Conservation (phyloP, 2,329 filamentous ascomycete genomes). For the Cladorrhinum sp. region DNA sequence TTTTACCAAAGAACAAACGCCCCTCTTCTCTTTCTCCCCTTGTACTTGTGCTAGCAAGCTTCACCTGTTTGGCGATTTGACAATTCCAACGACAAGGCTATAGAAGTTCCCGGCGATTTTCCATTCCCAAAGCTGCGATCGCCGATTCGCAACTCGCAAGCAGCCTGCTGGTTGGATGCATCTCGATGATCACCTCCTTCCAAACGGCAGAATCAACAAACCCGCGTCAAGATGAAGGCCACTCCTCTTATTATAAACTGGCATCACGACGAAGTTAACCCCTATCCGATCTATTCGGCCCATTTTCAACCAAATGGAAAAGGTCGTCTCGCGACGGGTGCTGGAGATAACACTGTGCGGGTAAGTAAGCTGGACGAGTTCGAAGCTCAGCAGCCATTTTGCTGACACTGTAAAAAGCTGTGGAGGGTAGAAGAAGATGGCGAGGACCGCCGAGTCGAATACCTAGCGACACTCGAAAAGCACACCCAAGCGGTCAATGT, state of each 20-base stretch:
- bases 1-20: background rate
- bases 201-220: slow-evolving; percentile 13
- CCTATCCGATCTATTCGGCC: slow-evolving; percentile 88
- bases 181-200: slow-evolving; percentile 20
- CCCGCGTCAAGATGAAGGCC: slow-evolving; percentile 74
- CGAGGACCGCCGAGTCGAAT: slow-evolving; percentile 84
- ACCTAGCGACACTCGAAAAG: slow-evolving; percentile 85
- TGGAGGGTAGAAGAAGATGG: slow-evolving; percentile 87
- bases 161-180: slow-evolving; percentile 5
- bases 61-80: background rate
- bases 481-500: slow-evolving; percentile 98
- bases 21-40: background rate
- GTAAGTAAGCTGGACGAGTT: slow-evolving; percentile 47
- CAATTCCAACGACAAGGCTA: background rate
- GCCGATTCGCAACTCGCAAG: background rate
- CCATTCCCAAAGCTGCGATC: background rate
- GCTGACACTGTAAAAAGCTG: slow-evolving; percentile 51
- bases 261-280: slow-evolving; percentile 78
- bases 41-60: background rate
- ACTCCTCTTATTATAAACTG: slow-evolving; percentile 95
- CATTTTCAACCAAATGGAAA: slow-evolving; percentile 94
- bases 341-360: slow-evolving; percentile 94
- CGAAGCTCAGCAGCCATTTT: background rate
- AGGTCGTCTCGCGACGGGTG: slow-evolving; percentile 86
- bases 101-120: background rate